Evolutionary conservation across 106 monocot species (phyloP).

Genomic region (Iris macrosiphon): DNA sequence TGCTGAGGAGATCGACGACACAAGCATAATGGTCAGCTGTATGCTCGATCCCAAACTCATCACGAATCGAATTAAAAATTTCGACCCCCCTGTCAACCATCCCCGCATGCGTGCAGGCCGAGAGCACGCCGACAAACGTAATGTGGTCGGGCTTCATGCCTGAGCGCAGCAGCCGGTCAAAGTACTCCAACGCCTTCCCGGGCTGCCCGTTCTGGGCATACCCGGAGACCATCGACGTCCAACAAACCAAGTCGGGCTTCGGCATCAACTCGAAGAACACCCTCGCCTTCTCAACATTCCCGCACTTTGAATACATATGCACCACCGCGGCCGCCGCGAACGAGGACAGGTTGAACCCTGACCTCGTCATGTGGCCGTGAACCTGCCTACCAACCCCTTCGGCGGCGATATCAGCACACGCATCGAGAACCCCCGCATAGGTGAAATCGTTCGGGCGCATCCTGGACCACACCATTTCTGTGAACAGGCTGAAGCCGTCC

Average conservation of each 20-base stretch:
- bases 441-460: conserved; percentile 22
- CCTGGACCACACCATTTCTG: neutral
- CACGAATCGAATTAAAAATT: conserved; percentile 15
- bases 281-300: conserved; percentile 16
- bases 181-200: conserved; percentile 8
- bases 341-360: conserved; percentile 3
- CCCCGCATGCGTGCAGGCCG: conserved; percentile 18
- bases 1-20: conserved; percentile 22
- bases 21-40: conserved; percentile 19
- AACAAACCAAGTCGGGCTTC: conserved; percentile 13
- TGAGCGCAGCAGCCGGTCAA: conserved; percentile 8
- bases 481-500: conserved; percentile 12
- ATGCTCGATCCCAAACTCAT: conserved; percentile 8
- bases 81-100: conserved; percentile 13
- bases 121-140: conserved; percentile 10
- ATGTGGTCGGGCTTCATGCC: conserved; percentile 20
- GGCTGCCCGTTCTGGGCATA: conserved; percentile 22
- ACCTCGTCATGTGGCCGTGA: conserved; percentile 20
- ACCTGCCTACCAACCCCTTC: conserved; percentile 14
- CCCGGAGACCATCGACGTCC: conserved; percentile 15
- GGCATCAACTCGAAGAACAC: conserved; percentile 5
- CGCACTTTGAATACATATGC: conserved; percentile 25
- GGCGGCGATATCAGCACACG: conserved; percentile 4
- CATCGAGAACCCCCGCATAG: conserved; percentile 16
- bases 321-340: conserved; percentile 18